phyloP scores from a whole-genome alignment of 352 stramenopile species.

The Phytopythium oedochilum region DNA sequence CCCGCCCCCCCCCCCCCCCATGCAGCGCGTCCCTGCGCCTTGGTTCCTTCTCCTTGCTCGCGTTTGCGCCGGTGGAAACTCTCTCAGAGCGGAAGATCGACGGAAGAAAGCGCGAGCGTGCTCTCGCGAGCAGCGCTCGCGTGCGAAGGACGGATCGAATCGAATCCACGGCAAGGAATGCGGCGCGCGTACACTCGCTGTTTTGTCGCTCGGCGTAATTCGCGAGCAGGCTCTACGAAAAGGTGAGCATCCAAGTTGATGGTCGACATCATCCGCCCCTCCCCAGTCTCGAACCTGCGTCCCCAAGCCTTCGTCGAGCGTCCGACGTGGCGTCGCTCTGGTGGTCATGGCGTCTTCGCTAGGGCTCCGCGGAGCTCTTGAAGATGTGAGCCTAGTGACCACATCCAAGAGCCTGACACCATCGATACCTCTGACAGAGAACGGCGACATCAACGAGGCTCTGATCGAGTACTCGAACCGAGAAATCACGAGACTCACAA shows the following conservation, averaged over 20 bases:
- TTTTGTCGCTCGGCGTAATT: neutral
- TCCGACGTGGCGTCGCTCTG: no score
- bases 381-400: neutral
- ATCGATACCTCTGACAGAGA: neutral
- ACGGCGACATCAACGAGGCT: neutral
- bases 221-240: neutral
- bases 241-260: neutral
- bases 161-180: neutral
- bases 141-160: neutral
- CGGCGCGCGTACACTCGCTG: neutral
- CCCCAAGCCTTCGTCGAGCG: no score
- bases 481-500: constrained; percentile 25
- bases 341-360: neutral
- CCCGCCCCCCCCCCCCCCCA: no score
- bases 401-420: neutral
- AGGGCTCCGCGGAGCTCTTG: neutral
- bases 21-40: neutral
- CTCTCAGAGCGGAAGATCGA: neutral
- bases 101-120: neutral
- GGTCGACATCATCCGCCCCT: no score
- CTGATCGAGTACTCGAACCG: constrained; percentile 16
- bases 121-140: neutral
- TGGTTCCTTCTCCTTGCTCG: neutral
- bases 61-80: neutral
- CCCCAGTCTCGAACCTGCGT: no score